A percentile compares a stretch with the other conserved stretches of the same genome.
Evolutionary conservation across 169 alveolate species (phyloP).

Genomic region (Cryptosporidium parvum): DNA sequence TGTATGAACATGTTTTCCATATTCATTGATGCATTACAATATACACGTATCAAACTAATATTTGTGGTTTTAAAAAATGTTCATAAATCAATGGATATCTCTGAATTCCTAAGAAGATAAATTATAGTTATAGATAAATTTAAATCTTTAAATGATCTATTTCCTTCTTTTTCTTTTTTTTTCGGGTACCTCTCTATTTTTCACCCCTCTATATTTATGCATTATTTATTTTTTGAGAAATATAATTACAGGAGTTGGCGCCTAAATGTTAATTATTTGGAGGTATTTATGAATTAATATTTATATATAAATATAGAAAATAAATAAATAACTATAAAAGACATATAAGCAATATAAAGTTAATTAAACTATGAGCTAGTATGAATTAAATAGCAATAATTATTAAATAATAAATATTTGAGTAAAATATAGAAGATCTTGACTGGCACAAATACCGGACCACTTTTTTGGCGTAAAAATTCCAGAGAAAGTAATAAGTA

Average conservation of each 20-base stretch:
- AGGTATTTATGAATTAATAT: neutral
- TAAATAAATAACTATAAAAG: neutral
- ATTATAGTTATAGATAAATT: neutral
- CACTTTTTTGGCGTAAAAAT: neutral
- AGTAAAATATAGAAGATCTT: slow-evolving; percentile 2
- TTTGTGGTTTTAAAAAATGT: neutral
- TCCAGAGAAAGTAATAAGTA: slow-evolving; percentile 2
- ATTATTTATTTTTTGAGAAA: neutral
- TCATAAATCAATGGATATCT: neutral
- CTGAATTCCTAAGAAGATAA: neutral
- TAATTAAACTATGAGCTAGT: no score
- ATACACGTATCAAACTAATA: neutral
- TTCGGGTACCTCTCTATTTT: neutral
- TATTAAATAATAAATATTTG: neutral
- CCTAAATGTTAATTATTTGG: neutral
- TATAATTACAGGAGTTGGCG: neutral
- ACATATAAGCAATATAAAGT: neutral
- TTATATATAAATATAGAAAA: neutral
- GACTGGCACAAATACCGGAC: neutral
- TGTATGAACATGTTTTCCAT: slow-evolving; percentile 37
- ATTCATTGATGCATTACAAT: neutral
- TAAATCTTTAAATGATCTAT: neutral
- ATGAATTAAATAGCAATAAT: neutral
- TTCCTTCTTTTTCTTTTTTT: neutral
- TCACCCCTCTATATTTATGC: neutral